Conservation (phyloP, 148 eudicot genomes). For the Cornus kousa region DNA sequence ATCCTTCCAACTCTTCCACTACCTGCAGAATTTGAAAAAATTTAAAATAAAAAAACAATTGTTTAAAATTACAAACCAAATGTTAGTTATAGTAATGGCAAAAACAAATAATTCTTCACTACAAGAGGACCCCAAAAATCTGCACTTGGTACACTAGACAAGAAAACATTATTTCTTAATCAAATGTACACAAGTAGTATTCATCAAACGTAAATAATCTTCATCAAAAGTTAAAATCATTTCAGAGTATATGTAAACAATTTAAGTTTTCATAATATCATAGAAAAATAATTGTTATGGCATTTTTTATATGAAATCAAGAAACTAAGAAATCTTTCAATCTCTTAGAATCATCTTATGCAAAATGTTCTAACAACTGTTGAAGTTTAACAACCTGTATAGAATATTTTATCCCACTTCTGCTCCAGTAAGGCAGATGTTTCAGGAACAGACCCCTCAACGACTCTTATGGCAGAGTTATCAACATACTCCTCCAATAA, state of each 20-base stretch:
- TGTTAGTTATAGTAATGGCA: no score
- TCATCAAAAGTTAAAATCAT: neutral
- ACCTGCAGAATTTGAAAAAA: constrained; percentile 26
- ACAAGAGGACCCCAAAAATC: neutral
- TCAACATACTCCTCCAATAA: constrained; percentile 66
- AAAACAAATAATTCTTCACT: neutral
- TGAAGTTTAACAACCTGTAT: constrained; percentile 62
- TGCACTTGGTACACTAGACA: neutral
- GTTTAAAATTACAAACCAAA: no score
- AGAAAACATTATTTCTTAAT: neutral
- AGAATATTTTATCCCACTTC: constrained; percentile 92
- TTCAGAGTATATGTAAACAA: no score
- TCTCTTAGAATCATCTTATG: no score
- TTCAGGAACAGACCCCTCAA: constrained; percentile 75
- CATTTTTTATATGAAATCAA: no score
- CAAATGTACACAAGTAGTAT: no score
- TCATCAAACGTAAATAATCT: neutral
- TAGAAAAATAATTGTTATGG: neutral
- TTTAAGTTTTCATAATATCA: neutral
- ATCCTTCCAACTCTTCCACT: constrained; percentile 62
- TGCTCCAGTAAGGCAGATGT: constrained; percentile 75
- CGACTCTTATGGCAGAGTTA: constrained; percentile 56
- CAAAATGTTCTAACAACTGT: no score
- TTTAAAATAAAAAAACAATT: no score
- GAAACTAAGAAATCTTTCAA: neutral